Percentiles rank a stretch among this genome's conserved stretches.
phyloP scores from a whole-genome alignment of 2,329 filamentous ascomycete species.

The Plenodomus tracheiphilus region DNA sequence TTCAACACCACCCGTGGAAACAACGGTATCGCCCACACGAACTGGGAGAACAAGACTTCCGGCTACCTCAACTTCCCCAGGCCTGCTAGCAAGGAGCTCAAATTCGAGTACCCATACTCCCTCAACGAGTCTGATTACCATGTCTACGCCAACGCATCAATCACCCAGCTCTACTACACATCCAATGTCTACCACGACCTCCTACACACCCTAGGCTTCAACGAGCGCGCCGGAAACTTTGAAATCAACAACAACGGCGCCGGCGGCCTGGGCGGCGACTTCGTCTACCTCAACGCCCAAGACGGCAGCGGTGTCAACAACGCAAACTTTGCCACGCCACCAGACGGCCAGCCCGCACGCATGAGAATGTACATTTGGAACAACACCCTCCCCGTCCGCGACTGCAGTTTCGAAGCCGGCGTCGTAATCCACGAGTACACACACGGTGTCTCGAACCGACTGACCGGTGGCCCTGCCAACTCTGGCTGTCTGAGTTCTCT shows the following conservation, averaged over 20 bases:
- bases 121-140: slow-evolving; percentile 26
- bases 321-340: slow-evolving; percentile 59
- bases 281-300: slow-evolving; percentile 61
- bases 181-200: slow-evolving; percentile 64
- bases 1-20: slow-evolving; percentile 62
- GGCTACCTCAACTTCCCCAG: slow-evolving; percentile 57
- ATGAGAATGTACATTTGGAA: slow-evolving; percentile 66
- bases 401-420: slow-evolving; percentile 62
- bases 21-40: slow-evolving; percentile 60
- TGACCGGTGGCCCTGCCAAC: slow-evolving; percentile 63
- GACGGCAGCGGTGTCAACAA: slow-evolving; percentile 60
- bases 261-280: slow-evolving; percentile 57
- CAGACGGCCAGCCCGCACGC: slow-evolving; percentile 46
- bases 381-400: slow-evolving; percentile 52
- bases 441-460: slow-evolving; percentile 57
- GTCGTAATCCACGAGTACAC: slow-evolving; percentile 60
- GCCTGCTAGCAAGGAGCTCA: slow-evolving; percentile 47
- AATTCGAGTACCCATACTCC: slow-evolving; percentile 48
- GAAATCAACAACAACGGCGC: slow-evolving; percentile 59
- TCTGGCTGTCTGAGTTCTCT: slow-evolving; percentile 51
- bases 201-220: slow-evolving; percentile 61
- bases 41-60: slow-evolving; percentile 47
- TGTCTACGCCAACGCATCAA: slow-evolving; percentile 57
- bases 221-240: slow-evolving; percentile 63
- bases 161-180: slow-evolving; percentile 65